phyloP scores from a whole-genome alignment of 768 basidiomycete genomes.

The Leucosporidium scottii region DNA sequence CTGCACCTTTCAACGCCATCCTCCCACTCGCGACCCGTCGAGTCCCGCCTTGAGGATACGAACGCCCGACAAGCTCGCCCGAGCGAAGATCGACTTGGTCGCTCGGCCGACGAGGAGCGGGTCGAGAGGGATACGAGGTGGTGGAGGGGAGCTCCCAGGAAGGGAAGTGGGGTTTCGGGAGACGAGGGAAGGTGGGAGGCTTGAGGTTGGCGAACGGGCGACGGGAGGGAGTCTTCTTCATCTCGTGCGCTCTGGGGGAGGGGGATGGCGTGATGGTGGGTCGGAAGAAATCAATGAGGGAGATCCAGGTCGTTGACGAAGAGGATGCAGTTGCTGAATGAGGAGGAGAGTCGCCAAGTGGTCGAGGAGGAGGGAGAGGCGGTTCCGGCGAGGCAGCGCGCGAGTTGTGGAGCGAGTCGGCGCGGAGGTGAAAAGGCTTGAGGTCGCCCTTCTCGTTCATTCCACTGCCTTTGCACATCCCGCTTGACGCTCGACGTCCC shows the following conservation, averaged over 20 bases:
- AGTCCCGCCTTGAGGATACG: no score
- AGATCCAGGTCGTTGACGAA: slow-evolving; percentile 7
- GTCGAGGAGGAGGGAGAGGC: background rate
- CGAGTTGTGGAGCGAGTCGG: background rate
- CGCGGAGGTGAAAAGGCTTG: slow-evolving; percentile 1
- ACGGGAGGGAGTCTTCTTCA: background rate
- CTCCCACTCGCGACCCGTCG: background rate
- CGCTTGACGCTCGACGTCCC: no score
- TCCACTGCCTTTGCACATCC: no score
- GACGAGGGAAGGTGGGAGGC: background rate
- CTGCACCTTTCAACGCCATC: background rate
- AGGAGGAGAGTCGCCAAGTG: no score
- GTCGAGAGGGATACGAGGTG: background rate
- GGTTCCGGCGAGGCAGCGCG: background rate
- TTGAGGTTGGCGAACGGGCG: background rate
- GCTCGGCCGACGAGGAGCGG: background rate
- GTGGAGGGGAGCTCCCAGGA: slow-evolving; percentile 1
- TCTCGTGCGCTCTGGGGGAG: background rate
- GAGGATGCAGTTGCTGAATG: background rate
- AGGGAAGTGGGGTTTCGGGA: background rate
- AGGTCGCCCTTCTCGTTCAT: slow-evolving; percentile 8
- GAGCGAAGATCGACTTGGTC: slow-evolving; percentile 8
- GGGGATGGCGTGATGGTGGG: background rate
- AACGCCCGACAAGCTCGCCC: background rate
- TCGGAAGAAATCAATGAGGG: slow-evolving; percentile 21